Conservation (phyloP, 1,284 basidiomycete genomes). For the Cystobasidium pallidum region DNA sequence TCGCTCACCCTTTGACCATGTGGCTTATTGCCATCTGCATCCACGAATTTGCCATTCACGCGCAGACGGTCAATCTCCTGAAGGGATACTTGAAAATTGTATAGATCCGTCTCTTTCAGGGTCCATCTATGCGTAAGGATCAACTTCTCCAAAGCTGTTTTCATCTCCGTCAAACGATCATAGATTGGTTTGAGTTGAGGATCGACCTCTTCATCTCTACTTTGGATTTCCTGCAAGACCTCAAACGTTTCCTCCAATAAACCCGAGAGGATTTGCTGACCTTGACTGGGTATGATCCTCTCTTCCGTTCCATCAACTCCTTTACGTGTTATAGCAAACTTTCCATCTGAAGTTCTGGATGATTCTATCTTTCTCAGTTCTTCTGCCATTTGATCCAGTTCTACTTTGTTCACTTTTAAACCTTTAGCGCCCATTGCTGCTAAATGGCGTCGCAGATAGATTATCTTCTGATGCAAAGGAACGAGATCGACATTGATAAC, state of each 20-base stretch:
- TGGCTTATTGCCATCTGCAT: conserved; percentile 87
- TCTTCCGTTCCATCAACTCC: conserved; percentile 58
- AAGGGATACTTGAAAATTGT: conserved; percentile 81
- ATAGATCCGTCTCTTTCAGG: conserved; percentile 75
- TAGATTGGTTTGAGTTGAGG: conserved; percentile 90
- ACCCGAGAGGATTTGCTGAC: conserved; percentile 63
- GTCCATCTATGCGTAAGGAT: conserved; percentile 97
- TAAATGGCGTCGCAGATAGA: conserved; percentile 84
- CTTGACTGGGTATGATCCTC: conserved; percentile 46
- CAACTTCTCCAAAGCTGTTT: conserved; percentile 82
- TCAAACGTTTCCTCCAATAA: conserved; percentile 97
- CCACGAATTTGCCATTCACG: conserved; percentile 94
- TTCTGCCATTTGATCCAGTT: conserved; percentile 86
- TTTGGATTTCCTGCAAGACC: conserved; percentile 92
- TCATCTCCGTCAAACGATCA: conserved; percentile 84
- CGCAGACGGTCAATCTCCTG: conserved; percentile 97
- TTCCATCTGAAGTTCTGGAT: conserved; percentile 59
- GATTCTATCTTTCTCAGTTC: conserved; percentile 93
- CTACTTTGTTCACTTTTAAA: conserved; percentile 77
- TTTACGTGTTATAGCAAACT: conserved; percentile 38
- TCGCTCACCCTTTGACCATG: conserved; percentile 81
- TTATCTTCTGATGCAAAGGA: conserved; percentile 85
- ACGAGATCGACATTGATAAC: conserved; percentile 84
- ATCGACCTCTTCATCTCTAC: conserved; percentile 86
- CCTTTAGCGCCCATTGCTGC: conserved; percentile 80